These are phyloP conservation scores for Macaranga tanarius DNA, from an alignment of 441 rosid genomes.

Conservation along the genomic window DNA sequence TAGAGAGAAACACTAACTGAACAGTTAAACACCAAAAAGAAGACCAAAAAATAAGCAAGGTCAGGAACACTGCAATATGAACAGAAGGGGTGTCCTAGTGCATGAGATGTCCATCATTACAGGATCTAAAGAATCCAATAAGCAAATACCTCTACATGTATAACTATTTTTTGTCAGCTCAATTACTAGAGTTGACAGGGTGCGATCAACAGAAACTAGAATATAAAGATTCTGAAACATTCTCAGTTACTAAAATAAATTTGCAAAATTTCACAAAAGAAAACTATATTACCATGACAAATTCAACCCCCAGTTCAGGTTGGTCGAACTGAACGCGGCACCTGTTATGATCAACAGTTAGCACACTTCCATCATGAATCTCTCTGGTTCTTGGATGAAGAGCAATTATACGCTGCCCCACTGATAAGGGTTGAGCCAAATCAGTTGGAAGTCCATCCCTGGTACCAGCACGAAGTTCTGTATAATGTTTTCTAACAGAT, in stretches of 20 bases:
- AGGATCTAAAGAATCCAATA: not conserved
- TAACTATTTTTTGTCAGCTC: not conserved
- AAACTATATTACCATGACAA: slow-evolving; percentile 72
- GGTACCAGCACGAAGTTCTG: slow-evolving; percentile 73
- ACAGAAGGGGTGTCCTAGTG: not conserved
- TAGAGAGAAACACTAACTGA: not conserved
- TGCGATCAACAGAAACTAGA: not conserved
- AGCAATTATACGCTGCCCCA: slow-evolving; percentile 87
- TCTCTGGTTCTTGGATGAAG: slow-evolving; percentile 91
- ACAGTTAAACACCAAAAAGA: not conserved
- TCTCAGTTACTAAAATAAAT: slow-evolving; percentile 4
- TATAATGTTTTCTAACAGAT: slow-evolving; percentile 83
- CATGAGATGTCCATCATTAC: not conserved
- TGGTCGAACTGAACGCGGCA: slow-evolving; percentile 84
- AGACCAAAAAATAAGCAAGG: not conserved
- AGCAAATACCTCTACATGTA: not conserved
- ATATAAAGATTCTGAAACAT: not conserved
- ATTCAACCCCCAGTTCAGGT: slow-evolving; percentile 85
- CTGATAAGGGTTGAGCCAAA: slow-evolving; percentile 85
- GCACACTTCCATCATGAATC: slow-evolving; percentile 87
- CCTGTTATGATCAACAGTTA: slow-evolving; percentile 81
- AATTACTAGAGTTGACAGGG: slow-evolving; percentile 8
- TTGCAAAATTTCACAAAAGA: slow-evolving; percentile 21
- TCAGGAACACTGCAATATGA: not conserved
- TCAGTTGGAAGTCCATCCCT: slow-evolving; percentile 96